phyloP scores from a whole-genome alignment of 2,329 filamentous ascomycete genomes.

The Amphichorda felina region DNA sequence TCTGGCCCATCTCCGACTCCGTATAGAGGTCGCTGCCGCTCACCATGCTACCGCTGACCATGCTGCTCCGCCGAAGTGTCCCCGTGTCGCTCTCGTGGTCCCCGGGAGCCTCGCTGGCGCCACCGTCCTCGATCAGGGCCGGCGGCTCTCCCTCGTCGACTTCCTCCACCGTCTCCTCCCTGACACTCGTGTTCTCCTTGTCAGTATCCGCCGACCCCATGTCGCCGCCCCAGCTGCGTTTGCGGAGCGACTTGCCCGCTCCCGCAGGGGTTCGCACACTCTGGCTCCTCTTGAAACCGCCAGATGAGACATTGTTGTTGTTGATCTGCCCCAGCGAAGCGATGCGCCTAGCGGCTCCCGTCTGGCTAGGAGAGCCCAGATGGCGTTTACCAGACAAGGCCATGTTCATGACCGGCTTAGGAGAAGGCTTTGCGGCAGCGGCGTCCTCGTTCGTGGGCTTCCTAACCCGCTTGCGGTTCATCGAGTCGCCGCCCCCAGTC shows the following conservation, averaged over 20 bases:
- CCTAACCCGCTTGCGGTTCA: slow-evolving; percentile 46
- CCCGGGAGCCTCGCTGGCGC: slow-evolving; percentile 9
- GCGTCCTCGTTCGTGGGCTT: slow-evolving; percentile 16
- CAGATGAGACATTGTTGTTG: slow-evolving; percentile 57
- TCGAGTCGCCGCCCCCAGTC: slow-evolving; percentile 35
- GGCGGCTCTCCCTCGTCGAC: slow-evolving; percentile 19
- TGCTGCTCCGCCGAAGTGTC: slow-evolving; percentile 34
- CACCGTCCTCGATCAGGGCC: slow-evolving; percentile 11
- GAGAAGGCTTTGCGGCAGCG: slow-evolving; percentile 10
- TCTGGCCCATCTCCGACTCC: slow-evolving; percentile 22
- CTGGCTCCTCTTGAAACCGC: slow-evolving; percentile 64
- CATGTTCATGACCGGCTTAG: slow-evolving; percentile 34
- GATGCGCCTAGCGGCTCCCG: slow-evolving; percentile 62
- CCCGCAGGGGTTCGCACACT: slow-evolving; percentile 53
- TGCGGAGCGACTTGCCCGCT: slow-evolving; percentile 37
- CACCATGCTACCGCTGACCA: slow-evolving; percentile 32
- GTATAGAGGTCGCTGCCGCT: slow-evolving; percentile 26
- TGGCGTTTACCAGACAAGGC: slow-evolving; percentile 41
- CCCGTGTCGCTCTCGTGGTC: slow-evolving; percentile 17
- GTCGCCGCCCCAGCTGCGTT: slow-evolving; percentile 56
- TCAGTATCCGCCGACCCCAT: slow-evolving; percentile 37
- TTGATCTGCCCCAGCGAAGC: slow-evolving; percentile 85
- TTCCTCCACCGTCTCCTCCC: slow-evolving; percentile 54
- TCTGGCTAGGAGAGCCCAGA: slow-evolving; percentile 30
- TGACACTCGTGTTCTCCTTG: slow-evolving; percentile 52